phyloP scores from a whole-genome alignment of 23 red algal genomes.

The Gracilaria vermiculophylla region DNA sequence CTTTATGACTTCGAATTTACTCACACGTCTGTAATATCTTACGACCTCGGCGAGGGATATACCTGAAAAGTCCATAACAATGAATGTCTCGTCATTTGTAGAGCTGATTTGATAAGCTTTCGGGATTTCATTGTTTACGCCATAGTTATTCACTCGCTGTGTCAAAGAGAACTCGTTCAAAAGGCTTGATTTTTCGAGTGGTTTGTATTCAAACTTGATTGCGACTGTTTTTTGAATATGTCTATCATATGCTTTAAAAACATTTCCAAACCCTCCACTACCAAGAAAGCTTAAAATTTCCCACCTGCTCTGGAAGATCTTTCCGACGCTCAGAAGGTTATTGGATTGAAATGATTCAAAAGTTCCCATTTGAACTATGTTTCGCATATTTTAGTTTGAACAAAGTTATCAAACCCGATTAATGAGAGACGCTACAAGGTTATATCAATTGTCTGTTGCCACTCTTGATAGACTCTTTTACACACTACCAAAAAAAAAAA shows the following conservation, averaged over 20 bases:
- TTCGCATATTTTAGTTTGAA: too few relatives aligned
- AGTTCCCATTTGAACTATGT: too few relatives aligned
- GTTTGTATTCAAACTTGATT: not conserved
- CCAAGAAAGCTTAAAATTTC: not conserved
- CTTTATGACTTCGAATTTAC: not conserved
- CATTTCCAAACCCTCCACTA: not conserved
- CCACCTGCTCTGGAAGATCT: not conserved
- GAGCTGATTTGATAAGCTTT: not conserved
- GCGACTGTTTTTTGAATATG: not conserved
- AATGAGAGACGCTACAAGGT: too few relatives aligned
- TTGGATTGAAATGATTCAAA: too few relatives aligned
- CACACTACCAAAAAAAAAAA: too few relatives aligned
- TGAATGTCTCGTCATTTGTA: not conserved
- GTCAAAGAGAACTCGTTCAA: not conserved
- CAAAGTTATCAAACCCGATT: too few relatives aligned
- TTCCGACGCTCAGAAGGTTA: not conserved
- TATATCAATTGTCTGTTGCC: too few relatives aligned
- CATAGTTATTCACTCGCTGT: not conserved
- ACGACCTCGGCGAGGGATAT: not conserved
- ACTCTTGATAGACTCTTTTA: too few relatives aligned
- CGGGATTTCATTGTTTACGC: not conserved
- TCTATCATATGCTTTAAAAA: not conserved
- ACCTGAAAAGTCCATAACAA: not conserved
- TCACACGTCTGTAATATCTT: not conserved
- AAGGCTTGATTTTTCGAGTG: not conserved